Base-by-base conservation (phyloP, 2,329 filamentous ascomycete species). In the Ophiostoma ulmi region DNA sequence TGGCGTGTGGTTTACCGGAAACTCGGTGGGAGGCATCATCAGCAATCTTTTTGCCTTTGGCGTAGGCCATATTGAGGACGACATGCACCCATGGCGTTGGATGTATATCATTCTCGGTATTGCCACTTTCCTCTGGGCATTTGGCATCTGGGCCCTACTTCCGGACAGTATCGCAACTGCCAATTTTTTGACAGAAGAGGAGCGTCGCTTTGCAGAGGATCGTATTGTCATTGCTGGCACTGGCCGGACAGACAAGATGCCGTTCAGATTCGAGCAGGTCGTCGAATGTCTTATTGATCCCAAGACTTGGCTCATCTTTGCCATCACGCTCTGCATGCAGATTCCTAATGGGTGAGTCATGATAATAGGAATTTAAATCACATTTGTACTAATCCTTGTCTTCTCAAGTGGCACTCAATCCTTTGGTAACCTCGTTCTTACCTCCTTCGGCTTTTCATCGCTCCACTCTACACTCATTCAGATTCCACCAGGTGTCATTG, bases 241-340 rank as follows among this genome's bases (percentile, higher is more conserved):
- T 20, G 65, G 65, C 11, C 65, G 39, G n/a, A 67, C 65, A 35
- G 65, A 67, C n/a, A 67, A 67, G 11, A 31, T 31, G 22, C 65
- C 65, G 3, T 41, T 67, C n/a, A 26, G 14, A 17, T 13, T 41
- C 8, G 22, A 48, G 13, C 65, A 67, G n/a, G 36, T 48, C 11
- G 3, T 41, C n/a, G 65, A 67, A 39, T 67, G 65, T 20, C 13
- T 67, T 1, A 14, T 48, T 35, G 65, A 67, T 31, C 65, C 65
- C n/a, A 67, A 67, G 65, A 67, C 65, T 10, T 67, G 65, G 65
- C 65, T 67, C n/a, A 67, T 67, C 5, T 67, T 67, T 35, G 39
- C 38, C n/a, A 67, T 67, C 11, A 48, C 65, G 17, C 65, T 67
- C 26, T 67, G 65, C 65, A 67, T 67, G 39, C 65, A 67, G 22